Evolutionary conservation across 1,139 yeast species (phyloP).

Genomic region (Magnusiomyces suaveolens): DNA sequence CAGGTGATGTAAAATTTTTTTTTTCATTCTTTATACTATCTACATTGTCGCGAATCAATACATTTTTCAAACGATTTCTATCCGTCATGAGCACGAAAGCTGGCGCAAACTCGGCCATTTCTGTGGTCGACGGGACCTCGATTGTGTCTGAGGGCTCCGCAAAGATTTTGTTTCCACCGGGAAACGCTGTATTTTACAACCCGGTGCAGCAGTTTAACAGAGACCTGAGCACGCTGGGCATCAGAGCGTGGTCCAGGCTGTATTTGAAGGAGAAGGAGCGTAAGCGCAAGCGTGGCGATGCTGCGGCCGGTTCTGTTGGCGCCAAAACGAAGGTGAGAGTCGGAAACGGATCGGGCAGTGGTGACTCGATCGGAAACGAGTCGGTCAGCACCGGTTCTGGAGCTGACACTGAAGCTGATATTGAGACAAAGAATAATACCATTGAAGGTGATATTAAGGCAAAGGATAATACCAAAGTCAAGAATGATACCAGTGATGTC

Average conservation of each 20-base stretch:
- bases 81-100: no score
- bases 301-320: no score
- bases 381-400: slow-evolving; percentile 6
- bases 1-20: no score
- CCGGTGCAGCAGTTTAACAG: slow-evolving; percentile 95
- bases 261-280: slow-evolving; percentile 30
- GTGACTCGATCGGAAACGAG: background rate
- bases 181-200: slow-evolving; percentile 81
- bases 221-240: slow-evolving; percentile 76
- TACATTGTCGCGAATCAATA: no score
- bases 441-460: background rate
- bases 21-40: no score
- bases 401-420: slow-evolving; percentile 1
- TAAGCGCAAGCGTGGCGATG: slow-evolving; percentile 32
- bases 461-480: slow-evolving; percentile 5
- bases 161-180: slow-evolving; percentile 63
- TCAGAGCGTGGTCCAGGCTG: slow-evolving; percentile 72
- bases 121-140: background rate
- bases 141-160: slow-evolving; percentile 68
- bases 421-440: background rate
- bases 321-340: slow-evolving; percentile 22
- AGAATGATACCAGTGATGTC: slow-evolving; percentile 19
- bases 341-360: slow-evolving; percentile 18
- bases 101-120: no score
- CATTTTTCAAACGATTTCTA: no score